Evolutionary conservation across 768 basidiomycete genomes (phyloP).

Genomic region (Lactarius vividus): DNA sequence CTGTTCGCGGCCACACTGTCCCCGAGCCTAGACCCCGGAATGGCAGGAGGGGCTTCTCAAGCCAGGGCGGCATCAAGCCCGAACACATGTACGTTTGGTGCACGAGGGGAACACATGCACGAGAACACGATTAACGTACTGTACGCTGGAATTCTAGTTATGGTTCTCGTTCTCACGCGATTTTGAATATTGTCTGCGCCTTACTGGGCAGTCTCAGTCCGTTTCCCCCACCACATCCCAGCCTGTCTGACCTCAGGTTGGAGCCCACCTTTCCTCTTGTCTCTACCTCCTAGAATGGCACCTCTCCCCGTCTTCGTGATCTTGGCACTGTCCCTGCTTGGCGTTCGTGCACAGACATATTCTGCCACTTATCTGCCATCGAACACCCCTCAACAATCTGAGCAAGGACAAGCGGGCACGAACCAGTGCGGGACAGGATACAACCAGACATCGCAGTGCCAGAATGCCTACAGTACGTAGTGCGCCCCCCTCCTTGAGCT

Average conservation of each 20-base stretch:
- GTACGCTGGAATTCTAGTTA: not conserved
- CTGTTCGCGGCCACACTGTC: not conserved
- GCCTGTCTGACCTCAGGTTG: not conserved
- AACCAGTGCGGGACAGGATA: conserved; percentile 60
- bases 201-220: not conserved
- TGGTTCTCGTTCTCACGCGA: not conserved
- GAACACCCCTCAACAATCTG: conserved; percentile 46
- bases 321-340: conserved; percentile 15
- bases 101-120: not conserved
- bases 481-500: too few relatives aligned
- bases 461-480: conserved; percentile 58
- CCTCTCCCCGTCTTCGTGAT: conserved; percentile 15
- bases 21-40: not conserved
- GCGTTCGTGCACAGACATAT: conserved; percentile 37
- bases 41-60: not conserved
- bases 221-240: not conserved
- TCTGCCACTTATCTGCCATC: conserved; percentile 49
- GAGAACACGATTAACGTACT: not conserved
- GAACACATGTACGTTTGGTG: not conserved
- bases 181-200: not conserved
- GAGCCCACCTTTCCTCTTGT: not conserved
- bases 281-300: not conserved
- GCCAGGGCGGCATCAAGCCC: not conserved
- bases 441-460: conserved; percentile 61
- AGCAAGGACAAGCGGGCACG: conserved; percentile 60